Base-by-base conservation (phyloP, 1,139 yeast species). In the Arxiozyma slooffiae region DNA sequence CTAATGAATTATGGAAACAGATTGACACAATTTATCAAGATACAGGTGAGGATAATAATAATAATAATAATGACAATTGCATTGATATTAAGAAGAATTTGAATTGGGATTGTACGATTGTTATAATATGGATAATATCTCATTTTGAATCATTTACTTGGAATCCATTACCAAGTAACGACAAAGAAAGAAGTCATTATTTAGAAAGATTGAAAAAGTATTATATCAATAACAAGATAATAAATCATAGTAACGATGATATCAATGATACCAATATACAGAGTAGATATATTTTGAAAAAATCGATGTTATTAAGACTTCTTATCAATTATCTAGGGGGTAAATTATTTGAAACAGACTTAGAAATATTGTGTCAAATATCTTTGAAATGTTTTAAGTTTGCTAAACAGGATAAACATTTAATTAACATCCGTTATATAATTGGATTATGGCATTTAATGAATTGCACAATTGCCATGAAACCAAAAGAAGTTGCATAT, bases 381-480 rank as follows among this genome's bases (percentile, higher is more conserved):
- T 64, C 69, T 4, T 56, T 53, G 30, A 47, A 53, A 9, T 64
- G 67, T 44, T 64, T 63, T 48, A 59, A 60, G n/a, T 49, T 63
- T 24, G 53, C 60, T 11, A 60, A 57, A 40, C 49, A 43, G 34
- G 45, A 34, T 30, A 55, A 54, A 41, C 64, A 59, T 45, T 52
- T 57, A 9, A 48, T 62, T 51, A 51, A 52, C 4, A 48, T 63
- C 34, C 51, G 58, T 14, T 65, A 64, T 50, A 50, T 63, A 3
- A 51, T 58, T 21, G 67, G 68, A 3, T 47, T 63, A 38, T 65
- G 68, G 67, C 65, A 64, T 50, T 46, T 65, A 38, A 57, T 59
- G 53, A 65, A 64, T 47, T 56, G 65, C 43, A 64, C 68, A 3
- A 50, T 64, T 9, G 59, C 64, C 3, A 62, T 65, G 67, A 58